phyloP scores from a whole-genome alignment of 495 filamentous ascomycete genomes.

The Penicillium lividum region DNA sequence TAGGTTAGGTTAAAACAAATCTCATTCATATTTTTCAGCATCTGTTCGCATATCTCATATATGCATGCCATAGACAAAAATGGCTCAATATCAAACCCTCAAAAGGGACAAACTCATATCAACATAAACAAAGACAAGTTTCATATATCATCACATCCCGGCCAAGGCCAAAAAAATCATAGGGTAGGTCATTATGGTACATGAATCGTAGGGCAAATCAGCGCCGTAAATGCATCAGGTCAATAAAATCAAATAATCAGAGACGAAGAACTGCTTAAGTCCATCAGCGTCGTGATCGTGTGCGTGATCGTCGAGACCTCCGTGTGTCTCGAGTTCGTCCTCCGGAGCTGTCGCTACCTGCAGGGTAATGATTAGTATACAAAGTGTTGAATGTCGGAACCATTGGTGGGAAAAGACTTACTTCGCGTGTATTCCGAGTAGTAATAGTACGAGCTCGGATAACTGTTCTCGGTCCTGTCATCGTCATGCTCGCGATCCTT shows the following conservation, averaged over 20 bases:
- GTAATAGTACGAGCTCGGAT: constrained; percentile 49
- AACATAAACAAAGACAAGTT: constrained; percentile 19
- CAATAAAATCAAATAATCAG: background rate
- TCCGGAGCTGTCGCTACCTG: constrained; percentile 54
- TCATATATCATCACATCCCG: background rate
- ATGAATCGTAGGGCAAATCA: constrained; percentile 23
- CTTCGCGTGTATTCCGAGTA: constrained; percentile 49
- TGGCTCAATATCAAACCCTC: constrained; percentile 14
- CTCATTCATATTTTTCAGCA: constrained; percentile 16
- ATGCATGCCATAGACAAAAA: constrained; percentile 30
- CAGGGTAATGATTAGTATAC: constrained; percentile 18
- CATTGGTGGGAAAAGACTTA: constrained; percentile 28
- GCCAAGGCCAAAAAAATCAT: constrained; percentile 17
- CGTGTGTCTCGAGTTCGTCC: constrained; percentile 49
- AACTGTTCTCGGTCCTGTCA: constrained; percentile 46
- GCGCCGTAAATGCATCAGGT: constrained; percentile 35
- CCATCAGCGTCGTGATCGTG: constrained; percentile 33
- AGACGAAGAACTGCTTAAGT: constrained; percentile 2
- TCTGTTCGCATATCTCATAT: constrained; percentile 27
- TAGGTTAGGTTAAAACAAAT: background rate
- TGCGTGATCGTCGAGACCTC: constrained; percentile 42
- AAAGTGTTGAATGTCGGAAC: background rate
- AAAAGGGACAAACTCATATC: constrained; percentile 17
- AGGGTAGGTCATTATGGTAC: constrained; percentile 38
- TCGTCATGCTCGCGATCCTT: constrained; percentile 52